Conservation (phyloP, 331 rosid species). For the Ulmus americana region DNA sequence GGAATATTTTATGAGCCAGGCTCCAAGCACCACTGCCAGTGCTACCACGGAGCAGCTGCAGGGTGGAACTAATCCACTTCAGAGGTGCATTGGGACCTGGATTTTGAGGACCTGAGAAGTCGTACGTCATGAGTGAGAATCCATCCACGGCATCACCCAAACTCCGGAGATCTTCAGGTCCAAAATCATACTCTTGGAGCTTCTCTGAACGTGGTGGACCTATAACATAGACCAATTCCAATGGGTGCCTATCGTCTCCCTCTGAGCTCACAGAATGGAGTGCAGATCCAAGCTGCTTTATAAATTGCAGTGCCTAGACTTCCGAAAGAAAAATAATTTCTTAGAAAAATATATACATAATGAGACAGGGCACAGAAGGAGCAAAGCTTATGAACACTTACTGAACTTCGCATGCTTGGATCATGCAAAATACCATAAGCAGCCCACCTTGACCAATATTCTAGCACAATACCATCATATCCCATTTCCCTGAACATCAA, state of each 20-base stretch:
- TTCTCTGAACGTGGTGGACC: slow-evolving; percentile 86
- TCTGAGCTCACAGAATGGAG: slow-evolving; percentile 60
- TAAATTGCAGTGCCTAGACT: slow-evolving; percentile 71
- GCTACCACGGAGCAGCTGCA: slow-evolving; percentile 52
- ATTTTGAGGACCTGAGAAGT: slow-evolving; percentile 74
- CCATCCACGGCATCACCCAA: slow-evolving; percentile 72
- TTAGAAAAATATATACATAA: background rate
- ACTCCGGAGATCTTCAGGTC: slow-evolving; percentile 70
- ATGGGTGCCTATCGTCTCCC: slow-evolving; percentile 30
- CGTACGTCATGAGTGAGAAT: slow-evolving; percentile 88
- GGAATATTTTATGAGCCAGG: slow-evolving; percentile 56
- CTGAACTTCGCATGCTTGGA: slow-evolving; percentile 63
- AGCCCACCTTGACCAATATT: slow-evolving; percentile 98
- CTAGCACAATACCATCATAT: slow-evolving; percentile 88
- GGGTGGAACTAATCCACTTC: slow-evolving; percentile 67
- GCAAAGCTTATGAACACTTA: slow-evolving; percentile 30
- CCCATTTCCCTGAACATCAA: slow-evolving; percentile 72
- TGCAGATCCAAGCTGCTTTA: slow-evolving; percentile 75
- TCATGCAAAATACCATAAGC: slow-evolving; percentile 74
- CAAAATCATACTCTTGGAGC: slow-evolving; percentile 74
- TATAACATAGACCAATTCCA: slow-evolving; percentile 77
- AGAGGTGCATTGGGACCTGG: slow-evolving; percentile 99
- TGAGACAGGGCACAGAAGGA: background rate
- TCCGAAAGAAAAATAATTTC: slow-evolving; percentile 27
- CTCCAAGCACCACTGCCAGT: slow-evolving; percentile 33